Evolutionary conservation across 495 filamentous ascomycete species (phyloP).

Genomic region (Xylaria palmicola): DNA sequence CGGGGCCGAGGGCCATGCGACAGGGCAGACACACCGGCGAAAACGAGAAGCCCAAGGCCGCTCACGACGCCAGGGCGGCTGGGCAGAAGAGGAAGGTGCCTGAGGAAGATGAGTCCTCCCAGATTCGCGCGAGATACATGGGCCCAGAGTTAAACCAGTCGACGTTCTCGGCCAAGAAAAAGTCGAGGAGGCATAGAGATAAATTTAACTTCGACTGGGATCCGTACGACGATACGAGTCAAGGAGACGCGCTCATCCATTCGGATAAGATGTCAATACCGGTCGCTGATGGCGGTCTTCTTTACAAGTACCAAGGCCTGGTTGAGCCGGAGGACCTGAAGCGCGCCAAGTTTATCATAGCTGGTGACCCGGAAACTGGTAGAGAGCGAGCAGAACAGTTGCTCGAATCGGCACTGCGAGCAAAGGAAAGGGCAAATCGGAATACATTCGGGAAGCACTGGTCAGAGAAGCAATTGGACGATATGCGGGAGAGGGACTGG

Average conservation of each 20-base stretch:
- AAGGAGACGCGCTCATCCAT: constrained; percentile 88
- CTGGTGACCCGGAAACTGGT: constrained; percentile 79
- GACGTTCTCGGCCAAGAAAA: constrained; percentile 95
- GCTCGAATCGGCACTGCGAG: constrained; percentile 68
- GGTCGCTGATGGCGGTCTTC: constrained; percentile 76
- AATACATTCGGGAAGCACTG: constrained; percentile 84
- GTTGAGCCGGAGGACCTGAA: constrained; percentile 67
- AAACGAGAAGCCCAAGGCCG: constrained; percentile 39
- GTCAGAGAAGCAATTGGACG: constrained; percentile 92
- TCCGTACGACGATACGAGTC: constrained; percentile 88
- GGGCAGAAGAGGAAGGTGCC: constrained; percentile 55
- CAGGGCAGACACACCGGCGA: constrained; percentile 54
- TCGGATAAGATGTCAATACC: constrained; percentile 51
- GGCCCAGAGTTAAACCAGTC: constrained; percentile 83
- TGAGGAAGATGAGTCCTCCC: constrained; percentile 73
- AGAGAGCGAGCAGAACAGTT: constrained; percentile 73
- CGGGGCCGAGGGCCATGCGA: constrained; percentile 77
- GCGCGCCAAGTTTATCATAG: constrained; percentile 75
- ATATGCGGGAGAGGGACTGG: constrained; percentile 99
- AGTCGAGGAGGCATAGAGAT: constrained; percentile 86
- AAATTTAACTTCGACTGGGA: constrained; percentile 99
- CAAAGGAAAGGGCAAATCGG: constrained; percentile 69
- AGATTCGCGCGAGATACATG: constrained; percentile 87
- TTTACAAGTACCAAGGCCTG: constrained; percentile 83
- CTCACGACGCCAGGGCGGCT: constrained; percentile 30